These are phyloP conservation scores for Fraxinus xanthoxyloides DNA, from an alignment of 305 asterid species.

Conservation along the genomic window DNA sequence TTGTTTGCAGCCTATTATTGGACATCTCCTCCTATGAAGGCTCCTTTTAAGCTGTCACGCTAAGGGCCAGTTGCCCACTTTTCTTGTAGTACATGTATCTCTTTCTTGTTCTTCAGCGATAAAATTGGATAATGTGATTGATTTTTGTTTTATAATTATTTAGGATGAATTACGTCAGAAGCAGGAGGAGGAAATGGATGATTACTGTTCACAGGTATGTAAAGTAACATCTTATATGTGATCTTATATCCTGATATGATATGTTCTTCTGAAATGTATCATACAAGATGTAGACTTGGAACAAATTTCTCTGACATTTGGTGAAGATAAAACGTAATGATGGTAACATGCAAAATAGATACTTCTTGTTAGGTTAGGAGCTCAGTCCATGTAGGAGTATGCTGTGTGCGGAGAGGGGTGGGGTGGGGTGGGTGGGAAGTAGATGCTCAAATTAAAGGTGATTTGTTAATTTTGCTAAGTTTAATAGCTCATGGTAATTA, in stretches of 20 bases:
- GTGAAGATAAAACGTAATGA: neutral
- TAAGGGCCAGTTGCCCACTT: neutral
- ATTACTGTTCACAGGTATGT: slow-evolving; percentile 93
- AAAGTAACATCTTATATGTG: neutral
- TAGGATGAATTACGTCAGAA: slow-evolving; percentile 92
- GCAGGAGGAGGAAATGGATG: slow-evolving; percentile 96
- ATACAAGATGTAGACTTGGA: neutral
- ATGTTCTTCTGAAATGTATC: neutral
- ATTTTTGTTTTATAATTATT: slow-evolving; percentile 23
- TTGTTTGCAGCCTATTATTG: neutral
- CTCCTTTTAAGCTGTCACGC: neutral
- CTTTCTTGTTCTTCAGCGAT: slow-evolving; percentile 14
- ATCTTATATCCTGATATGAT: neutral
- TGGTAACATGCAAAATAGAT: neutral
- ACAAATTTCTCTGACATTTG: neutral
- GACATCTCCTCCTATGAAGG: neutral
- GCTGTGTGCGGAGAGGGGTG: neutral
- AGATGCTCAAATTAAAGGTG: neutral
- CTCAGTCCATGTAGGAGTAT: neutral
- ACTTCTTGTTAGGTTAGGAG: neutral
- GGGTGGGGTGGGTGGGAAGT: too few species aligned
- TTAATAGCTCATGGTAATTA: neutral
- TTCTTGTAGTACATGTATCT: neutral
- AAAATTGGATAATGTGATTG: slow-evolving; percentile 5
- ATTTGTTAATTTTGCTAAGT: neutral